Conservation (phyloP, 805 yeast genomes). For the Allodekkera sacchari region DNA sequence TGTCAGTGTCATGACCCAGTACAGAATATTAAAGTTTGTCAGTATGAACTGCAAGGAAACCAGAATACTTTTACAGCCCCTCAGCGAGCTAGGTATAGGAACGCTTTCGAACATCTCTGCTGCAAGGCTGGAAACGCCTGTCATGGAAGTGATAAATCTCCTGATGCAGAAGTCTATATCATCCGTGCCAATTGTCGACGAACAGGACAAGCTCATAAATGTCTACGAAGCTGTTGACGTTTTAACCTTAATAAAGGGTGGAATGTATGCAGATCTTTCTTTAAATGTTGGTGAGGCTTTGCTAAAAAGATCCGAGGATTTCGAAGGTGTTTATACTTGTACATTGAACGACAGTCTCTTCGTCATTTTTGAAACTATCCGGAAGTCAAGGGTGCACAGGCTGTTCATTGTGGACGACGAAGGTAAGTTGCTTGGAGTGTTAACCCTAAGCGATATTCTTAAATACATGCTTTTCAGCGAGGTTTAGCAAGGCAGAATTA, state of each 20-base stretch:
- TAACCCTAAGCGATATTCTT: slow-evolving; percentile 86
- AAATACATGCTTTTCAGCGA: slow-evolving; percentile 65
- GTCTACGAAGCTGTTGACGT: slow-evolving; percentile 97
- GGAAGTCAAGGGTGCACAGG: slow-evolving; percentile 86
- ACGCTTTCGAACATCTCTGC: slow-evolving; percentile 52
- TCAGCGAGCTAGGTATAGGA: slow-evolving; percentile 62
- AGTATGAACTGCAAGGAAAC: slow-evolving; percentile 95
- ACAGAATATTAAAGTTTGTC: slow-evolving; percentile 90
- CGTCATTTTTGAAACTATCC: slow-evolving; percentile 85
- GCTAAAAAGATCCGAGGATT: slow-evolving; percentile 88
- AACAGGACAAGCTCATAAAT: slow-evolving; percentile 56
- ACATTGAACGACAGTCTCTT: slow-evolving; percentile 78
- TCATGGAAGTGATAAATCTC: slow-evolving; percentile 82
- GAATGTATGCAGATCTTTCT: slow-evolving; percentile 83
- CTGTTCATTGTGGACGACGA: slow-evolving; percentile 85
- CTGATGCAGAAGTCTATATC: slow-evolving; percentile 76
- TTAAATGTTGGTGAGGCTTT: slow-evolving; percentile 93
- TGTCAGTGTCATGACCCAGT: slow-evolving; percentile 91
- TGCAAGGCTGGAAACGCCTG: slow-evolving; percentile 86
- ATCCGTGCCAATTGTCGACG: slow-evolving; percentile 87
- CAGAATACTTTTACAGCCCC: slow-evolving; percentile 67
- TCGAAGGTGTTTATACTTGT: slow-evolving; percentile 97
- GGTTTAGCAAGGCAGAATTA: no score
- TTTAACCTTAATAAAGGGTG: slow-evolving; percentile 85
- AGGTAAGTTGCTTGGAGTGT: slow-evolving; percentile 71